Evolutionary conservation across 2,329 filamentous ascomycete species (phyloP).

Genomic region (Fusarium fujikuroi): DNA sequence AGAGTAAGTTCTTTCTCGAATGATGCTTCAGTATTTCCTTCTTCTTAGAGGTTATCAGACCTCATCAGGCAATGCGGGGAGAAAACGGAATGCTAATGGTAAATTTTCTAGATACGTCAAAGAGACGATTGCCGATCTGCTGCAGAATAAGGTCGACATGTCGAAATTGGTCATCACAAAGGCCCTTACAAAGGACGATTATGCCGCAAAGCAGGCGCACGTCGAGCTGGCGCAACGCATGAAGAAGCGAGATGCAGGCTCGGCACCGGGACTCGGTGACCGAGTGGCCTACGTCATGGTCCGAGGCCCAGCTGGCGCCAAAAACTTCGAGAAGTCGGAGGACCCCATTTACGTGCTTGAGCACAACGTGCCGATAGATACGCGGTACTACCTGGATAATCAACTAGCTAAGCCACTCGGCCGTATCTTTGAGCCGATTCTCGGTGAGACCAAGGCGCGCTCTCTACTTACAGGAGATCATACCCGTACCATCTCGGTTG

Average conservation of each 20-base stretch:
- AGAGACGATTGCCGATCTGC: constrained; percentile 89
- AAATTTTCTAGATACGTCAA: constrained; percentile 81
- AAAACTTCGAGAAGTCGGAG: constrained; percentile 97
- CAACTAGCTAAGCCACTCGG: constrained; percentile 94
- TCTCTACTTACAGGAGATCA: constrained; percentile 91
- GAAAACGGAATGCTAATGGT: constrained; percentile 50
- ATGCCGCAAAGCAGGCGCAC: constrained; percentile 93
- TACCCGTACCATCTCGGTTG: constrained; percentile 92
- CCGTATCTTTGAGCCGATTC: constrained; percentile 96
- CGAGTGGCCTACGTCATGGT: constrained; percentile 99
- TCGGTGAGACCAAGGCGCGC: constrained; percentile 90
- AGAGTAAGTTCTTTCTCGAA: constrained; percentile 71
- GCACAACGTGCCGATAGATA: constrained; percentile 97
- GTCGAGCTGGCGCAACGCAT: constrained; percentile 95
- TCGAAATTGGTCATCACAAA: constrained; percentile 99
- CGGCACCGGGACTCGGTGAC: constrained; percentile 90
- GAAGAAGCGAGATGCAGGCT: constrained; percentile 96
- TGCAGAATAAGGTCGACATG: constrained; percentile 99
- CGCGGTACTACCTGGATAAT: constrained; percentile 98
- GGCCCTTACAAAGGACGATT: constrained; percentile 89
- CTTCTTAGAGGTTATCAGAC: constrained; percentile 6
- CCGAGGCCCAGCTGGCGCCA: constrained; percentile 87
- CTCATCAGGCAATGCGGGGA: constrained; percentile 7
- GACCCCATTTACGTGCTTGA: constrained; percentile 97
- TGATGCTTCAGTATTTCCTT: constrained; percentile 4